Base-by-base conservation (phyloP, 306 rosid species). In the Dalbergia cochinchinensis region DNA sequence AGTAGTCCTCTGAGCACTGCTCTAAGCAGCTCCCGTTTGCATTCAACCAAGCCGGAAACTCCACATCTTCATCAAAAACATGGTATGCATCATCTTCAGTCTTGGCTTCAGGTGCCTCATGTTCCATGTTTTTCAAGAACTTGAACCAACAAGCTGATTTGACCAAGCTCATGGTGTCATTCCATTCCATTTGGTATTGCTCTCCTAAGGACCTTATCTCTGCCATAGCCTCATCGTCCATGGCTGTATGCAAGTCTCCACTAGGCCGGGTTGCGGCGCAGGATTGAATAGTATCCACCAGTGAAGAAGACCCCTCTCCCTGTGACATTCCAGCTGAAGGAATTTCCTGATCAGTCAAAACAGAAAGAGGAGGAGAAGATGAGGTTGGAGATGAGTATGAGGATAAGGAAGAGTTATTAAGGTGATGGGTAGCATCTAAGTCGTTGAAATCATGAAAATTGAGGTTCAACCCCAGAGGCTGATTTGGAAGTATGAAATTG, bases 71-170 rank as follows among this genome's bases (percentile, higher is more conserved):
- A 9, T 85, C 89, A 81, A 88, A 91, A 58, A 81, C 42, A 71
- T 69, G 84, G 67, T 55, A 68, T 44, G 69, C 83, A 58, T 77
- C 78, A 62, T 78, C 87, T 69, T 85, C 89, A 65, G 26, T 58
- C 54, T 86, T 84, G 41, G 48, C 60, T 47, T 83, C 85, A 58
- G 87, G 82, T 60, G 45, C 83, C 22, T 77, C 84, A 44, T 80
- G 78, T 72, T 92, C 97, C 88, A 85, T 84, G 51, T 74, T 79
- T 87, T 84, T 88, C 90, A 90, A 85, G 84, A 86, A 90, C 78
- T 89, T 92, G 71, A 86, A 85, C 97, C 99, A 94, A 89, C 92
- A 84, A 42, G 98, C 98, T 74, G 97, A 91, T 50, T 91, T 89
- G 20, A 88, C 92, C 89, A 88, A 80, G 76, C 85, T 92, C 89